A percentile compares a stretch with the other conserved stretches of the same genome.
phyloP scores from a whole-genome alignment of 2,329 filamentous ascomycete species.

The Epichloe glyceriae region DNA sequence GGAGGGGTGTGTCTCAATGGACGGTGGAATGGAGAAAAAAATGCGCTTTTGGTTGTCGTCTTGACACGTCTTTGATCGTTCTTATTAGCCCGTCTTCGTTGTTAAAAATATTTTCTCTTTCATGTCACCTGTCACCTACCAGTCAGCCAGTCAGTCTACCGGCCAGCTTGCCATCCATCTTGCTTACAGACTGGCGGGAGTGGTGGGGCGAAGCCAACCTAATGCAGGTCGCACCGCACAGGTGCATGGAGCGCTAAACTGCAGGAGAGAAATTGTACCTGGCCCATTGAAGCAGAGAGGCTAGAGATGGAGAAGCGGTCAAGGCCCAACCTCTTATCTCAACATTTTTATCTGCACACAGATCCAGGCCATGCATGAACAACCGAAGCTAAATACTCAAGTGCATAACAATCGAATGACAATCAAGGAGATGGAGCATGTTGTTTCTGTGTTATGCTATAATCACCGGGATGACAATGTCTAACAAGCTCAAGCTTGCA shows the following conservation, averaged over 20 bases:
- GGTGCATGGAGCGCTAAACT: neutral
- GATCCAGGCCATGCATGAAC: neutral
- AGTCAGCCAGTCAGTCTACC: too few relatives aligned
- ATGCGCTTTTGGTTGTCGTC: neutral
- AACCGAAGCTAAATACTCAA: neutral
- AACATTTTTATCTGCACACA: neutral
- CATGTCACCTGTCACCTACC: too few relatives aligned
- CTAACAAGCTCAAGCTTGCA: too few relatives aligned
- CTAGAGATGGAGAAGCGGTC: conserved; percentile 3
- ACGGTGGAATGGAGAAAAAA: neutral
- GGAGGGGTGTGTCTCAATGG: neutral
- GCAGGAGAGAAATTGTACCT: neutral
- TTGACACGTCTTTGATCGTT: neutral
- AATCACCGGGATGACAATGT: too few relatives aligned
- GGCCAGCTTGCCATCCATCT: too few relatives aligned
- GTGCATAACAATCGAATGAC: neutral
- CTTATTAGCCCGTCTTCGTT: neutral
- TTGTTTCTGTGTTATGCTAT: too few relatives aligned
- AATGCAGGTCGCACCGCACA: neutral
- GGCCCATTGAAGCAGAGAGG: neutral
- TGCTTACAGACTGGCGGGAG: neutral
- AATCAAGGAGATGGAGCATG: too few relatives aligned
- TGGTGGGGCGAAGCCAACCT: conserved; percentile 1
- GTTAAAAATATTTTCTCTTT: neutral
- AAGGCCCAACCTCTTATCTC: conserved; percentile 2